Conservation (phyloP, 306 rosid species). For the Cicer arietinum region DNA sequence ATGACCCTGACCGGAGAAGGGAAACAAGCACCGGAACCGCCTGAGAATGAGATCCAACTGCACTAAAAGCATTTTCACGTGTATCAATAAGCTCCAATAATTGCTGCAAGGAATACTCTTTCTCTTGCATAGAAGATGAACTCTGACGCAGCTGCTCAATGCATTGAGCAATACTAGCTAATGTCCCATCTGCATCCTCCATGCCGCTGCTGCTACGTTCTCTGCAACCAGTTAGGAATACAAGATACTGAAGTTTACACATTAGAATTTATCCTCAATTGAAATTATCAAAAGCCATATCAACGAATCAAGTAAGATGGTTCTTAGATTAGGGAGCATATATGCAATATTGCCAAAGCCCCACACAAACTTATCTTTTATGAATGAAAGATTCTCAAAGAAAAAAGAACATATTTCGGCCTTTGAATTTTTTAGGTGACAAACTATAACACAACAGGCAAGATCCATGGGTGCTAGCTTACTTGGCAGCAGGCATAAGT, state of each 20-base stretch:
- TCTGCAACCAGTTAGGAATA: constrained; percentile 59
- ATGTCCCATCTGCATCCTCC: constrained; percentile 99
- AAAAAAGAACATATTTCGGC: neutral
- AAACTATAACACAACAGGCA: neutral
- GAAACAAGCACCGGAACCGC: constrained; percentile 99
- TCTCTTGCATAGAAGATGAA: constrained; percentile 80
- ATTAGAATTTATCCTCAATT: constrained; percentile 32
- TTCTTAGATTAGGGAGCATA: constrained; percentile 25
- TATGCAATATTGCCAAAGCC: constrained; percentile 11
- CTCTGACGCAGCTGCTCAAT: constrained; percentile 93
- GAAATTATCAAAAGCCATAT: constrained; percentile 28
- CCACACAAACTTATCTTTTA: constrained; percentile 13
- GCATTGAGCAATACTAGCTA: constrained; percentile 99
- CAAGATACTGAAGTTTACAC: constrained; percentile 30
- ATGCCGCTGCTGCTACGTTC: constrained; percentile 83
- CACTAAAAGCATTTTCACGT: constrained; percentile 97
- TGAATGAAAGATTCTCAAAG: constrained; percentile 9
- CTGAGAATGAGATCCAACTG: constrained; percentile 98
- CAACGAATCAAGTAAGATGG: constrained; percentile 38
- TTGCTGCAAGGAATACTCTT: constrained; percentile 83
- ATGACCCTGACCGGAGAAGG: constrained; percentile 96
- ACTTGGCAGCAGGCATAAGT: constrained; percentile 32
- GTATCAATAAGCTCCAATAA: constrained; percentile 83
- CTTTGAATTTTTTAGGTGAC: constrained; percentile 24
- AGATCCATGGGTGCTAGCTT: constrained; percentile 7